Base-by-base conservation (phyloP, 371 early-diverging fungal genomes). In the Zopfochytrium polystomum region DNA sequence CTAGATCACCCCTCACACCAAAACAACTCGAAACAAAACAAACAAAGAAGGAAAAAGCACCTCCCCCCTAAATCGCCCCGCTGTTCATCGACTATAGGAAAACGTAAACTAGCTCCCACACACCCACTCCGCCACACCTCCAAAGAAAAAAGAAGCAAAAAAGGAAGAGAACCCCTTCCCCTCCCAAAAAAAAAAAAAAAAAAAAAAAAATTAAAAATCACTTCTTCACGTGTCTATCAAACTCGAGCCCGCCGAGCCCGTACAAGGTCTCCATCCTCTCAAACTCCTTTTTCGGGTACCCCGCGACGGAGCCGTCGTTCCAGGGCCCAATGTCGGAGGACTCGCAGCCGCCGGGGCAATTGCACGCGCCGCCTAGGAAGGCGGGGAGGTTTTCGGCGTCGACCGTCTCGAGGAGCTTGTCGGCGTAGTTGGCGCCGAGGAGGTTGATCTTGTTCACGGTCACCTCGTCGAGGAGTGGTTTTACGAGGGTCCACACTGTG, bases 401-500 rank as follows among this genome's bases (percentile, higher is more conserved):
- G 59, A 86, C 78, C 38, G 72, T 69, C 65, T 79, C 70, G 45
- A 83, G 63, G 26, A 87, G 68, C 43, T 60, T 43, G 13, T 52
- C 27, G 66, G 76, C 50, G 75, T 85, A 85, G 62, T 58, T 71
- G 45, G 65, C 51, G 46, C 81, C 80, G 34, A 86, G 72, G 43
- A 81, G 77, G 13, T 44, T 32, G 66, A 87, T 86, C 74, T 87
- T 87, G 46, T 74, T 73, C 52, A 83, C 82, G 0, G 86, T 85
- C 51, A 82, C 85, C 67, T 82, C 81, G 58, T 87, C 85, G 60
- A 87, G 63, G 60, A 85, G 62, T 11, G 79, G 81, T 73, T 82
- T 85, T 48, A 86, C 75, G 57, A 87, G 65, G 23, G 65, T 55
- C 83, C 85, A 87, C 35, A 82, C 80, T 38, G 82, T 68, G 30